Evolutionary conservation across 106 monocot genomes (phyloP).

Genomic region (Dendrobium nobile): DNA sequence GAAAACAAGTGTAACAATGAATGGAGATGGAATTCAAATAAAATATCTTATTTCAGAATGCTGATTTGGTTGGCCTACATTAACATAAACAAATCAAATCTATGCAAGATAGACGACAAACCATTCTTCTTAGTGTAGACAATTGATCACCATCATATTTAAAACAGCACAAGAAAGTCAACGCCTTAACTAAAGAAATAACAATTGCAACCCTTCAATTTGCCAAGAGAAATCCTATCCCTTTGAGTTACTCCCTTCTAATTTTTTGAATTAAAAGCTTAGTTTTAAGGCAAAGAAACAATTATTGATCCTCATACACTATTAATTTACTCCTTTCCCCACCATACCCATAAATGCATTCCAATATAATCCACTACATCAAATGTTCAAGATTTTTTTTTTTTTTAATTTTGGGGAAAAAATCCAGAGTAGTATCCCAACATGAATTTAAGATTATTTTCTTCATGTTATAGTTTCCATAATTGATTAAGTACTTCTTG

Average conservation of each 20-base stretch:
- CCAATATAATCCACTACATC: too few relatives aligned
- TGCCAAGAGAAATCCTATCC: not conserved
- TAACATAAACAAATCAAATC: not conserved
- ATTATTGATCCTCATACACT: not conserved
- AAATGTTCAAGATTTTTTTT: too few relatives aligned
- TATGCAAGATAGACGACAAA: not conserved
- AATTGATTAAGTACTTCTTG: not conserved
- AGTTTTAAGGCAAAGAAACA: not conserved
- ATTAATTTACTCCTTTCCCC: not conserved
- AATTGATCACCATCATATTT: not conserved
- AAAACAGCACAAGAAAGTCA: not conserved
- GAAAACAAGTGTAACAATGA: not conserved
- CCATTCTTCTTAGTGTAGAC: not conserved
- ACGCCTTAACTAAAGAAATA: not conserved
- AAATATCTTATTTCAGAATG: not conserved
- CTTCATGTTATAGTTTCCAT: not conserved
- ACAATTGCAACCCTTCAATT: not conserved
- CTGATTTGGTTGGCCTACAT: not conserved
- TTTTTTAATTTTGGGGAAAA: too few relatives aligned
- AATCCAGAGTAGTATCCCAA: not conserved
- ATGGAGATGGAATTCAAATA: not conserved
- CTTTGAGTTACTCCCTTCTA: not conserved
- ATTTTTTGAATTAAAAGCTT: not conserved
- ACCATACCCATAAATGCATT: not conserved
- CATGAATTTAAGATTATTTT: not conserved